phyloP scores from a whole-genome alignment of 352 stramenopile genomes.

The Aphanomyces astaci region DNA sequence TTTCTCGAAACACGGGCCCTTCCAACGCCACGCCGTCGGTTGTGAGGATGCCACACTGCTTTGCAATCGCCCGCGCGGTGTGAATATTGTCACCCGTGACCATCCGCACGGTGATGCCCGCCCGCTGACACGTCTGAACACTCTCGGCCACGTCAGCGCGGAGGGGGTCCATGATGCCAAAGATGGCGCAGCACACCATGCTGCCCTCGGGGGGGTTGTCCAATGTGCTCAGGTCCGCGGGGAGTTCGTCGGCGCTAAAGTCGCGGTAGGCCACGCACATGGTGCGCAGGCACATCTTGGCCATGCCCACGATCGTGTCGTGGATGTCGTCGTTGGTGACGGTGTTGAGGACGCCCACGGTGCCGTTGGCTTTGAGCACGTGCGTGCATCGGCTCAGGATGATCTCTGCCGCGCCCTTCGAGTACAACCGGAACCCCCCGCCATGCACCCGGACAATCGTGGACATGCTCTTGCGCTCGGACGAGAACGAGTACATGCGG shows the following conservation, averaged over 20 bases:
- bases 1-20: constrained; percentile 87
- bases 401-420: constrained; percentile 70
- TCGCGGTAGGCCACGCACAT: constrained; percentile 84
- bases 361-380: constrained; percentile 55
- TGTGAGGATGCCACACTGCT: constrained; percentile 94
- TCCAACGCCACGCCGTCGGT: constrained; percentile 84
- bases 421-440: constrained; percentile 42
- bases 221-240: constrained; percentile 49
- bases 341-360: constrained; percentile 43
- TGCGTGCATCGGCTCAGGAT: constrained; percentile 50
- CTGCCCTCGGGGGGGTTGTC: constrained; percentile 58
- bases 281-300: constrained; percentile 71
- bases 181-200: constrained; percentile 82
- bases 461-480: constrained; percentile 78
- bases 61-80: constrained; percentile 94
- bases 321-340: constrained; percentile 64
- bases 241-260: constrained; percentile 43
- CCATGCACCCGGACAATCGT: constrained; percentile 41
- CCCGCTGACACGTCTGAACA: constrained; percentile 90
- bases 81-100: constrained; percentile 98
- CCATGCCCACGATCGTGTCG: constrained; percentile 66
- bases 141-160: constrained; percentile 89
- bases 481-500: constrained; percentile 68
- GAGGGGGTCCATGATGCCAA: constrained; percentile 95
- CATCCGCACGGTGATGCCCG: constrained; percentile 98